Evolutionary conservation across 805 yeast species (phyloP).

Genomic region (Tetrapisispora pingtungensis): DNA sequence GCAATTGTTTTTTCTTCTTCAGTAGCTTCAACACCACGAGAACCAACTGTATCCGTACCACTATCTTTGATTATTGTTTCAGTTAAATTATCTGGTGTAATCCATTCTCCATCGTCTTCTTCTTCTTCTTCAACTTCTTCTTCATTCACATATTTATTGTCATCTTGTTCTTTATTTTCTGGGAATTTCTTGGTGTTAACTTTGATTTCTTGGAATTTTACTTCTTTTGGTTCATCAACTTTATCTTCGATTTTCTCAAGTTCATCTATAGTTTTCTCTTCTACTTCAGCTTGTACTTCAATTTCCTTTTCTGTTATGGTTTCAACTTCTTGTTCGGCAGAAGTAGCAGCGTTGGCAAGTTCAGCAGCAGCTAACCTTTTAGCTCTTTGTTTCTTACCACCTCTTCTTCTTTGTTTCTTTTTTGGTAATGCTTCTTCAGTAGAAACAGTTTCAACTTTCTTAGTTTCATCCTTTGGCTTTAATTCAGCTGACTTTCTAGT

Average conservation of each 20-base stretch:
- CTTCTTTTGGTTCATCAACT: slow-evolving; percentile 1
- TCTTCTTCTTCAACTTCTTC: slow-evolving; percentile 44
- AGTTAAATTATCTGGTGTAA: slow-evolving; percentile 73
- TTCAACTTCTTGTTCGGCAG: not conserved
- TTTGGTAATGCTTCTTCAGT: slow-evolving; percentile 12
- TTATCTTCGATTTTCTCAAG: not conserved
- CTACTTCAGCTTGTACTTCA: not conserved
- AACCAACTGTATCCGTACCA: slow-evolving; percentile 41
- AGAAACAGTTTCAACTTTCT: not conserved
- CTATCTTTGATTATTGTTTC: slow-evolving; percentile 61
- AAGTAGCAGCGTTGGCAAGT: not conserved
- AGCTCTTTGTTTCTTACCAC: slow-evolving; percentile 55
- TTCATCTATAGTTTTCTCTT: not conserved
- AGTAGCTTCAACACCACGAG: slow-evolving; percentile 30
- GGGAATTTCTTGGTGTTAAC: not conserved
- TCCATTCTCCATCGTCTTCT: slow-evolving; percentile 87
- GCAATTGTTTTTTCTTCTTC: slow-evolving; percentile 18
- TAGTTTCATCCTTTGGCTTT: not conserved
- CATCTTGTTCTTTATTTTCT: not conserved
- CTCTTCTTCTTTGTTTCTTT: slow-evolving; percentile 47
- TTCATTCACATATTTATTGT: slow-evolving; percentile 8
- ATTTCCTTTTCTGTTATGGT: not conserved
- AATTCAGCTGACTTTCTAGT: slow-evolving; percentile 1
- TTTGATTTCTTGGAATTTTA: not conserved
- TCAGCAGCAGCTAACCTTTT: slow-evolving; percentile 36